A percentile compares a stretch with the other conserved stretches of the same genome.
These are phyloP conservation scores for Pseudogymnoascus destructans DNA, from an alignment of 2,329 filamentous ascomycete genomes.

Conservation along the genomic window DNA sequence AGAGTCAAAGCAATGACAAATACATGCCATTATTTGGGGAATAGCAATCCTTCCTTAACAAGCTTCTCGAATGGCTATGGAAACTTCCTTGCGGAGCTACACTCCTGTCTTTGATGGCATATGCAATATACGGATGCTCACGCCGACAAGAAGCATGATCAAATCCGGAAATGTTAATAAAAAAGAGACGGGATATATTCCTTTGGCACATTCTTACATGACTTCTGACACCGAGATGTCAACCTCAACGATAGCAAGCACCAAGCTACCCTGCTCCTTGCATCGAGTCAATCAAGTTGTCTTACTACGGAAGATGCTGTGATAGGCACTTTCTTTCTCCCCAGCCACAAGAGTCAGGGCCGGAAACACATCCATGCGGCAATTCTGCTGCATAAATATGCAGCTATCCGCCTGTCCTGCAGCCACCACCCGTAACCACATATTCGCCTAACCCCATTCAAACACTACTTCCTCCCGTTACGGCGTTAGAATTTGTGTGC, in stretches of 20 bases:
- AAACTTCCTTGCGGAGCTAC: conserved; percentile 16
- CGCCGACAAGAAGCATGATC: background rate
- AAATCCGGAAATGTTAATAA: background rate
- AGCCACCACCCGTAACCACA: conserved; percentile 22
- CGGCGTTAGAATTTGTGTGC: conserved; percentile 21
- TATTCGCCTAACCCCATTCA: conserved; percentile 21
- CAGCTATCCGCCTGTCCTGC: conserved; percentile 31
- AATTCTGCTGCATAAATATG: conserved; percentile 28
- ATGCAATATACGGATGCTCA: conserved; percentile 2
- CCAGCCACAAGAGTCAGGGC: conserved; percentile 25
- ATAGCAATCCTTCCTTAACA: conserved; percentile 19
- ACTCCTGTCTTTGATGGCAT: background rate
- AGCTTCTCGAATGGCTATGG: conserved; percentile 32
- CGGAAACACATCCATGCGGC: conserved; percentile 27
- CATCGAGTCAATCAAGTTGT: conserved; percentile 39
- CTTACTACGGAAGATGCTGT: conserved; percentile 26
- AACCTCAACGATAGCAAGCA: background rate
- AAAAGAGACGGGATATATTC: background rate
- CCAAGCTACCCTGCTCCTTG: conserved; percentile 21
- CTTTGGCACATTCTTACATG: background rate
- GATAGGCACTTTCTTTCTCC: conserved; percentile 35
- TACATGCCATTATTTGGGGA: conserved; percentile 22
- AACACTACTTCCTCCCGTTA: conserved; percentile 24
- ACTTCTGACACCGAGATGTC: background rate
- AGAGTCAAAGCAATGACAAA: conserved; percentile 2